Evolutionary conservation across 176 grass and related monocot species (phyloP).

Genomic region (Themeda triandra): DNA sequence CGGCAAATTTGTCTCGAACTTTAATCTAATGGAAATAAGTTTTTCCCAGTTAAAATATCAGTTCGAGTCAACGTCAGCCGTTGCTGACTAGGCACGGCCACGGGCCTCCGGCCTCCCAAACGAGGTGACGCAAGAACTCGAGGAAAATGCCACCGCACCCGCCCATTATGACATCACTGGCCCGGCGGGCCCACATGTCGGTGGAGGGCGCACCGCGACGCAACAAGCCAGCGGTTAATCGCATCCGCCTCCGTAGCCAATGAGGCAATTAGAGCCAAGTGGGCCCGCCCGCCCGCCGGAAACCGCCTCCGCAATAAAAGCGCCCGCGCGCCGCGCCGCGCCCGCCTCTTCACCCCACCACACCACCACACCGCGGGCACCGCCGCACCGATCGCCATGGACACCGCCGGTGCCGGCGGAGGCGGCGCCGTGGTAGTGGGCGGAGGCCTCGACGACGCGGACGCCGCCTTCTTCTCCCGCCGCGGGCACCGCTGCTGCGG

Average conservation of each 20-base stretch:
- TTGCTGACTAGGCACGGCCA: too few species aligned
- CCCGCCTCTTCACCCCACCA: background rate
- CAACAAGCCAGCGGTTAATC: background rate
- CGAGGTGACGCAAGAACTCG: background rate
- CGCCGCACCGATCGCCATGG: background rate
- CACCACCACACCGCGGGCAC: background rate
- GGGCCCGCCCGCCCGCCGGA: background rate
- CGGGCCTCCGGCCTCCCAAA: too few species aligned
- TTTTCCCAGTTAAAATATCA: too few species aligned
- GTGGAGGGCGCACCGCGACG: background rate
- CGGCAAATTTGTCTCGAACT: too few species aligned
- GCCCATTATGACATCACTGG: background rate
- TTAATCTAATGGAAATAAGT: too few species aligned
- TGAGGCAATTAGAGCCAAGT: background rate
- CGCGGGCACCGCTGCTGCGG: slow-evolving; percentile 41
- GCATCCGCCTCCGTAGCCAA: too few species aligned
- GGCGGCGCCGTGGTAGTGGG: background rate
- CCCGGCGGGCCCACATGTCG: background rate
- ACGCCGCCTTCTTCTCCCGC: slow-evolving; percentile 42
- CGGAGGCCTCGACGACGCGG: slow-evolving; percentile 20
- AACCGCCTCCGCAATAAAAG: slow-evolving; percentile 21
- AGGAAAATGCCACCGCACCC: background rate
- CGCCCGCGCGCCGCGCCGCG: background rate
- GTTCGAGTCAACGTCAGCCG: background rate
- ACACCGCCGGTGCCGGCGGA: slow-evolving; percentile 11